Evolutionary conservation across 2,329 filamentous ascomycete genomes (phyloP).

Genomic region (Dothistroma septosporum): DNA sequence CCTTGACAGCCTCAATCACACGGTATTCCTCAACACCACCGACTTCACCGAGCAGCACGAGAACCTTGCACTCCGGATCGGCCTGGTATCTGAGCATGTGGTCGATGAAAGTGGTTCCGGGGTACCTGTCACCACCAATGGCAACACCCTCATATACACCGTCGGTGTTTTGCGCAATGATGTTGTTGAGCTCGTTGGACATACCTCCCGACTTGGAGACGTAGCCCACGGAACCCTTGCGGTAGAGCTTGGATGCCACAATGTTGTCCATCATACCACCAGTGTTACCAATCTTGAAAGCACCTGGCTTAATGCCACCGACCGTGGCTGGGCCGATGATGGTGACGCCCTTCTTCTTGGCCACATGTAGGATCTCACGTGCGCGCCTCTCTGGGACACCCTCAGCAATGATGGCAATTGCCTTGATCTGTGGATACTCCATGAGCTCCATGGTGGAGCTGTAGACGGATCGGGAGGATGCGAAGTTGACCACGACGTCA

Average conservation of each 20-base stretch:
- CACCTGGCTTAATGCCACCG: conserved; percentile 98
- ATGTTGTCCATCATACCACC: conserved; percentile 99
- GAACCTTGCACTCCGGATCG: conserved; percentile 96
- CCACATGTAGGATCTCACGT: conserved; percentile 94
- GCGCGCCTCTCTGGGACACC: conserved; percentile 98
- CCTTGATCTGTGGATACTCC: conserved; percentile 94
- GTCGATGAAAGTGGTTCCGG: conserved; percentile 98
- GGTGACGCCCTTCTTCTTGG: conserved; percentile 97
- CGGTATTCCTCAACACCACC: conserved; percentile 99
- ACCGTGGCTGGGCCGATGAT: conserved; percentile 98
- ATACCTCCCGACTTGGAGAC: conserved; percentile 99
- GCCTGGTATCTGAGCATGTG: conserved; percentile 94
- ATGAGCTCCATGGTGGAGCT: conserved; percentile 98
- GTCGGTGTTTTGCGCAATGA: conserved; percentile 91
- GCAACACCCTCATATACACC: conserved; percentile 99
- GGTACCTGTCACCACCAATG: conserved; percentile 98
- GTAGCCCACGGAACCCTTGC: conserved; percentile 96
- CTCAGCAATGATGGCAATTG: conserved; percentile 98
- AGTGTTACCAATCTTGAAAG: conserved; percentile 99
- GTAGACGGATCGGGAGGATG: conserved; percentile 97
- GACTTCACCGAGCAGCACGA: conserved; percentile 92
- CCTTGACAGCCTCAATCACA: conserved; percentile 96
- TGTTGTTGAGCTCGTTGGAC: conserved; percentile 99
- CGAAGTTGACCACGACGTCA: conserved; percentile 98
- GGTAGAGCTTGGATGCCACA: conserved; percentile 98